Base-by-base conservation (phyloP, 495 filamentous ascomycete genomes). In the Aspergillus steynii region DNA sequence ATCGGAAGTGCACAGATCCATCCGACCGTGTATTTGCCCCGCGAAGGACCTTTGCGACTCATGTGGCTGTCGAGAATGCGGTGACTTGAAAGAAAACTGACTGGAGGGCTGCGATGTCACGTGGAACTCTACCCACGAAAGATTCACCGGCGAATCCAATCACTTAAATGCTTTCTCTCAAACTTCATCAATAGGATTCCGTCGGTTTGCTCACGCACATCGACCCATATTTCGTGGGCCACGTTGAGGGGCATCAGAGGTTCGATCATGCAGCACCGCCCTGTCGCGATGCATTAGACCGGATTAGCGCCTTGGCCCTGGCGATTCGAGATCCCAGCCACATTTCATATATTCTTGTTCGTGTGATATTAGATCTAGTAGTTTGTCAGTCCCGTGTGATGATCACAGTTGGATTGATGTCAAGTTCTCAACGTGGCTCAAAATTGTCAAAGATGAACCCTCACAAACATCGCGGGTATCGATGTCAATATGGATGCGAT, bases 1-100 rank as follows among this genome's bases (percentile, higher is more conserved):
- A 50, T 25, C 1, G 48, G 15, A 50, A 50, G 48, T n/a, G 48
- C 48, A 50, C 48, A 50, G 15, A 50, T 50, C 48, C 48, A 50
- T 25, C 48, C 48, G 25, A 50, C 48, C 7, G 37, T 42, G 37
- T 42, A 42, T 10, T 42, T 42, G 37, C 37, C 14, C 9, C 37
- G 9, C 1, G 37, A 3, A 42, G 37, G 37, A 15, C 9, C 37
- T 14, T 42, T 42, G 9, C 37, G 37, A 42, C 37, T 42, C 37
- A 42, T 42, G 37, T 14, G 37, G 9, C 10, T 12, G 14, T 4
- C 6, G 10, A 2, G 37, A 14, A 42, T 42, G 37, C 9, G 12
- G 37, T 10, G 10, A 42, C 5, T 8, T 42, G 1, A 12, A 12
- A 14, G 3, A 10, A 42, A 14, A 12, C 37, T 15, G 9, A 42